Evolutionary conservation across 129 eudicot genomes (phyloP).

Genomic region (Helianthus tuberosus): DNA sequence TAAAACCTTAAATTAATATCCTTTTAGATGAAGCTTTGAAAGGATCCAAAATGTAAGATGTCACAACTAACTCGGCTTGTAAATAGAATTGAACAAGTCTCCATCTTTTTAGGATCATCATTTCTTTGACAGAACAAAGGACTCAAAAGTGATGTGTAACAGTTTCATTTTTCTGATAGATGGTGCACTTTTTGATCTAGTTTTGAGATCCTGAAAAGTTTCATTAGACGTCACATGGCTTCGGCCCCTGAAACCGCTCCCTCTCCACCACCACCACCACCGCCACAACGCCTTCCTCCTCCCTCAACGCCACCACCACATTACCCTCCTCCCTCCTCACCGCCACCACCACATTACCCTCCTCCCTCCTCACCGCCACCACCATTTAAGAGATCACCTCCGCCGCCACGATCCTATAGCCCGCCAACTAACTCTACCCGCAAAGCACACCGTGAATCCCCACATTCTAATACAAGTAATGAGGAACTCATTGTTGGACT

Average conservation of each 20-base stretch:
- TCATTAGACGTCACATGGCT: constrained; percentile 19
- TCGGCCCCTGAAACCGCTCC: constrained; percentile 20
- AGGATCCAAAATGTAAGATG: constrained; percentile 17
- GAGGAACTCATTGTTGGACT: constrained; percentile 29
- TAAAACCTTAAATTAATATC: background rate
- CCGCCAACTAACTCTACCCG: background rate
- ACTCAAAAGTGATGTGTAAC: background rate
- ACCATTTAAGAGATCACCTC: background rate
- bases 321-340: background rate
- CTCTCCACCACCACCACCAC: constrained; percentile 13
- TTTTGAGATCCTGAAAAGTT: constrained; percentile 18
- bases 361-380: constrained; percentile 32
- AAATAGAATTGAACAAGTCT: constrained; percentile 5
- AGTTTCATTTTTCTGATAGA: background rate
- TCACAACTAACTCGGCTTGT: constrained; percentile 17
- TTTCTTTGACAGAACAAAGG: constrained; percentile 1
- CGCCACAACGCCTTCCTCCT: constrained; percentile 10
- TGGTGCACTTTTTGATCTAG: constrained; percentile 1
- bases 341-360: constrained; percentile 9
- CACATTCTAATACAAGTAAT: constrained; percentile 24
- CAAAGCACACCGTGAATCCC: constrained; percentile 20
- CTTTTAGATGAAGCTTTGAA: background rate
- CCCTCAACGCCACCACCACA: background rate
- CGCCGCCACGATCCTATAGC: background rate
- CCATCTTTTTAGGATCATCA: constrained; percentile 23